Base-by-base conservation (phyloP, 1,139 yeast genomes). In the Petasospora fabianii region DNA sequence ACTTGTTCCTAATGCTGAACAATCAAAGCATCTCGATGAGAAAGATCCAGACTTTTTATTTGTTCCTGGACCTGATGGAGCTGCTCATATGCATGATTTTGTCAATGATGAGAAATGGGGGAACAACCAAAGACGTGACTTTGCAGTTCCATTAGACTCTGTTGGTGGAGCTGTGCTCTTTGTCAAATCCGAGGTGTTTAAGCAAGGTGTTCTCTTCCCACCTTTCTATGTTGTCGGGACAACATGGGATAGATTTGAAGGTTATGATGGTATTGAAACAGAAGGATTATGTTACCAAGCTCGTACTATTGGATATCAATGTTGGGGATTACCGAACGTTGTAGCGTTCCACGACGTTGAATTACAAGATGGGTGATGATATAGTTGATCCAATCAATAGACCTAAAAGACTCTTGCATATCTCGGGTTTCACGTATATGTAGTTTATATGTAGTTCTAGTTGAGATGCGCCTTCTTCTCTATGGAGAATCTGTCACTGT, bases 231-330 rank as follows among this genome's bases (percentile, higher is more conserved):
- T 68, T 3, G 61, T 72, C 8, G 77, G 77, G 1, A 60, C 72
- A 2, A 47, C 43, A 68, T 74, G 65, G 64, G 18, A 54, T 65
- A 33, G 53, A 24, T 22, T 32, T 2, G 76, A 71, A 49, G 77
- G 77, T 2, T 72, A 62, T 39, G 77, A 72, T 50, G 77, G 77
- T 13, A 69, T 72, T 26, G 77, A 72, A 47, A 71, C 75, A 2
- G 76, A 71, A 50, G 77, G 77, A 1, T 38, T 72, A 11, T 72
- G 77, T 44, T 72, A 69, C 44, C 54, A 63, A 35, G 77, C 77
- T 2, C 65, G 60, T 39, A 54, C 62, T 0, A 53, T 69, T 24
- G 75, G 75, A 1, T 72, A 69, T 46, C 44, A 53, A 22, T 72
- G 77, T 49, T 68, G 55, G 55, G 58, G 53, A 8, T 43, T 51